These are phyloP conservation scores for Aspergillus chevalieri DNA, from an alignment of 2,329 filamentous ascomycete species.

Conservation along the genomic window DNA sequence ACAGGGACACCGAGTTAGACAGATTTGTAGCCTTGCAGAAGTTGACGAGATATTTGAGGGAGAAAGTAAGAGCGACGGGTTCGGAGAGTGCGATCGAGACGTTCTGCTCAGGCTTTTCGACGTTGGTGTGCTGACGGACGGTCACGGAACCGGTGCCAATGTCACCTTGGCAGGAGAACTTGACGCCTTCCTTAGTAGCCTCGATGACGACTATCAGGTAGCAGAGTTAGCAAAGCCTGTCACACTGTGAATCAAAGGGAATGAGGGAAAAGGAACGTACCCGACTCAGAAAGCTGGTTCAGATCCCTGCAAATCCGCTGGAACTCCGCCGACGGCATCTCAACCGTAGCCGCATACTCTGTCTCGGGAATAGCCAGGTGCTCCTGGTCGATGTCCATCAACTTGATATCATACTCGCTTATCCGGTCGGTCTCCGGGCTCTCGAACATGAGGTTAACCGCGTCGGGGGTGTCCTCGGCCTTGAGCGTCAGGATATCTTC, in stretches of 20 bases:
- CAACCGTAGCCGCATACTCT: slow-evolving; percentile 89
- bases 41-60: slow-evolving; percentile 98
- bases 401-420: slow-evolving; percentile 98
- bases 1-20: slow-evolving; percentile 78
- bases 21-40: slow-evolving; percentile 96
- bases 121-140: slow-evolving; percentile 76
- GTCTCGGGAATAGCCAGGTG: slow-evolving; percentile 97
- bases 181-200: slow-evolving; percentile 93
- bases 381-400: slow-evolving; percentile 99
- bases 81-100: slow-evolving; percentile 87
- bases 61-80: slow-evolving; percentile 91
- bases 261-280: slow-evolving; percentile 47
- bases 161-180: slow-evolving; percentile 87
- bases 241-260: too few species aligned
- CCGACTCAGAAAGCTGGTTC: slow-evolving; percentile 87
- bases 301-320: slow-evolving; percentile 91
- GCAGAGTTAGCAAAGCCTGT: too few species aligned
- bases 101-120: slow-evolving; percentile 81
- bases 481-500: slow-evolving; percentile 95
- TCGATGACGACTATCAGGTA: slow-evolving; percentile 73
- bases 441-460: slow-evolving; percentile 93
- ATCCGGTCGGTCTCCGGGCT: slow-evolving; percentile 79
- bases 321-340: slow-evolving; percentile 85
- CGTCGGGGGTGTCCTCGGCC: slow-evolving; percentile 93
- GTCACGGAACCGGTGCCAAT: slow-evolving; percentile 94